These are phyloP conservation scores for Penicillium sp. DNA, from an alignment of 2,329 filamentous ascomycete species.

Conservation along the genomic window DNA sequence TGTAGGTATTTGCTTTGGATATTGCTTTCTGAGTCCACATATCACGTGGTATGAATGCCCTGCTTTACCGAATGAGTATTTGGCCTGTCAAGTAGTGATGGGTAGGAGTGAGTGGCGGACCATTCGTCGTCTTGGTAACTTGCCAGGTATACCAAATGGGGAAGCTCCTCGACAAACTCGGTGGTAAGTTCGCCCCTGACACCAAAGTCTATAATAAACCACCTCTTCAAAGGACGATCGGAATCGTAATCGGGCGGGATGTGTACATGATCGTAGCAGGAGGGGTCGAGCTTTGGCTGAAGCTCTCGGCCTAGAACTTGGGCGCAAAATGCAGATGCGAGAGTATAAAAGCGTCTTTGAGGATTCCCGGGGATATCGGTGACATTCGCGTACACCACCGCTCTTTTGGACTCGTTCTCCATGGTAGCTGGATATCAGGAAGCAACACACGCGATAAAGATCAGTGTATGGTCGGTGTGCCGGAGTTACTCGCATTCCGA, in stretches of 20 bases:
- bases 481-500: too few species aligned
- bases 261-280: constrained; percentile 27
- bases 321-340: constrained; percentile 21
- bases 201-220: constrained; percentile 28
- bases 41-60: constrained; percentile 23
- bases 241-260: constrained; percentile 28
- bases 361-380: constrained; percentile 26
- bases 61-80: neutral
- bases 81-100: too few species aligned
- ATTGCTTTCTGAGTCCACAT: constrained; percentile 24
- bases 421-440: neutral
- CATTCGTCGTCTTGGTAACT: constrained; percentile 26
- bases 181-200: constrained; percentile 15
- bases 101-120: neutral
- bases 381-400: constrained; percentile 24
- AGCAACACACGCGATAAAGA: too few species aligned
- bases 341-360: constrained; percentile 23
- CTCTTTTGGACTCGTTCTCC: constrained; percentile 12
- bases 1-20: constrained; percentile 21
- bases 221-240: constrained; percentile 21
- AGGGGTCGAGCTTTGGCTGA: constrained; percentile 16
- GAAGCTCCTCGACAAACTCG: constrained; percentile 19
- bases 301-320: constrained; percentile 20
- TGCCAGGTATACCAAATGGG: constrained; percentile 27
- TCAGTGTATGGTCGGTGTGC: too few species aligned